Evolutionary conservation across 495 filamentous ascomycete genomes (phyloP).

Genomic region (Penicillium steckii): DNA sequence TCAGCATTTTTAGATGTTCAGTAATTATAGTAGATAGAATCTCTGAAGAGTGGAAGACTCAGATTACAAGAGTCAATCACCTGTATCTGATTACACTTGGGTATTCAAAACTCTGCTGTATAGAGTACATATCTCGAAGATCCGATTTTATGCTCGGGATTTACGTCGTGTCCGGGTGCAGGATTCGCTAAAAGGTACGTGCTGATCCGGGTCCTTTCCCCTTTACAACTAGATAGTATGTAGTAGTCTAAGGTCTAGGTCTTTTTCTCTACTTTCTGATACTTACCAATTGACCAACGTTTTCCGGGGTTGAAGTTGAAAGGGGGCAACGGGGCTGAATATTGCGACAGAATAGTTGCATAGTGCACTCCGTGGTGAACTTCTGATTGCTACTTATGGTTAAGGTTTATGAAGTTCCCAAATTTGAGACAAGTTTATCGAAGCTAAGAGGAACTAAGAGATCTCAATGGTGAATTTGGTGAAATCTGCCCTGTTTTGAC

Average conservation of each 20-base stretch:
- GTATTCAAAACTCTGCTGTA: too few species aligned
- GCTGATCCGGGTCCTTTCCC: background rate
- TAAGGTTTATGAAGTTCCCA: background rate
- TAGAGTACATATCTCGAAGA: too few species aligned
- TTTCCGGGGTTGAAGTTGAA: background rate
- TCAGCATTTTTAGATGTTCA: too few species aligned
- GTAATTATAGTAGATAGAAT: too few species aligned
- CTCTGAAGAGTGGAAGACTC: too few species aligned
- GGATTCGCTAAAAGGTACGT: background rate
- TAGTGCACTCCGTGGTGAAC: background rate
- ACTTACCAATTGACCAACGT: background rate
- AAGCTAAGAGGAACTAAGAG: background rate
- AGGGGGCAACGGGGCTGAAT: background rate
- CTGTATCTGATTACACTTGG: too few species aligned
- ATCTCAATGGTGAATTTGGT: background rate
- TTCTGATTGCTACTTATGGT: background rate
- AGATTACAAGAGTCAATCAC: too few species aligned
- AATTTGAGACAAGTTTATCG: conserved; percentile 1
- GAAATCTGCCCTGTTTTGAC: background rate
- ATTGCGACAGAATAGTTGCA: background rate
- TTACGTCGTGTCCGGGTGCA: background rate
- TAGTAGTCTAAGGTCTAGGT: too few species aligned
- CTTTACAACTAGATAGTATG: too few species aligned
- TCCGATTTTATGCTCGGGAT: background rate
- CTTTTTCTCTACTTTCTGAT: too few species aligned